These are phyloP conservation scores for Plantago major DNA, from an alignment of 257 asterid species.

Conservation along the genomic window DNA sequence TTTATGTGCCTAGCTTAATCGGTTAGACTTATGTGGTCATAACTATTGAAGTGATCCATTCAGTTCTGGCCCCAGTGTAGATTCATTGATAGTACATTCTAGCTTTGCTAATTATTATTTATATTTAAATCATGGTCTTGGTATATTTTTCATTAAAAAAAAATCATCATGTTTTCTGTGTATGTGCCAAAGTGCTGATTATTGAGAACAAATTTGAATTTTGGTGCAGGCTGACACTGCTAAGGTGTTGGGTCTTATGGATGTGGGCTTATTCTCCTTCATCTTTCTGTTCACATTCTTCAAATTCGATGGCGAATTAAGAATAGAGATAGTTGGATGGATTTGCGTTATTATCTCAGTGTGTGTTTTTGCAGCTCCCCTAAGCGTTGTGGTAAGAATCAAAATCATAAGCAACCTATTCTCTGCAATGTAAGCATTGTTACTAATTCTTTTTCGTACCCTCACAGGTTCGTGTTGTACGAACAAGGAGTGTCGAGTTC, in stretches of 20 bases:
- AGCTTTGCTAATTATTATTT: no score
- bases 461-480: conserved; percentile 58
- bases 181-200: no score
- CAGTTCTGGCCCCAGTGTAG: no score
- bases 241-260: conserved; percentile 36
- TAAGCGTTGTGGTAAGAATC: conserved; percentile 46
- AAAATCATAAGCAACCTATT: neutral
- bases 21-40: no score
- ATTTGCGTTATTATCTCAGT: conserved; percentile 46
- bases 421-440: neutral
- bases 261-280: conserved; percentile 31
- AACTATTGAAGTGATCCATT: no score
- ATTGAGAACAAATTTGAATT: neutral
- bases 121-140: no score
- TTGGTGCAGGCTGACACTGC: conserved; percentile 29
- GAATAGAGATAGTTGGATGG: conserved; percentile 52
- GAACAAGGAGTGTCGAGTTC: conserved; percentile 79
- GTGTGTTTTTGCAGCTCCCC: conserved; percentile 55
- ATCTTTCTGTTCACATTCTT: conserved; percentile 37
- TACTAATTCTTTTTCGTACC: neutral
- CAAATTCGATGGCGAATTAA: conserved; percentile 22
- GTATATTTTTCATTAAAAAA: no score
- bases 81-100: no score
- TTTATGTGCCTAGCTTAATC: no score
- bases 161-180: no score